A percentile compares a stretch with the other conserved stretches of the same genome.
phyloP scores from a whole-genome alignment of 306 rosid species.

The Glycyrrhiza uralensis region DNA sequence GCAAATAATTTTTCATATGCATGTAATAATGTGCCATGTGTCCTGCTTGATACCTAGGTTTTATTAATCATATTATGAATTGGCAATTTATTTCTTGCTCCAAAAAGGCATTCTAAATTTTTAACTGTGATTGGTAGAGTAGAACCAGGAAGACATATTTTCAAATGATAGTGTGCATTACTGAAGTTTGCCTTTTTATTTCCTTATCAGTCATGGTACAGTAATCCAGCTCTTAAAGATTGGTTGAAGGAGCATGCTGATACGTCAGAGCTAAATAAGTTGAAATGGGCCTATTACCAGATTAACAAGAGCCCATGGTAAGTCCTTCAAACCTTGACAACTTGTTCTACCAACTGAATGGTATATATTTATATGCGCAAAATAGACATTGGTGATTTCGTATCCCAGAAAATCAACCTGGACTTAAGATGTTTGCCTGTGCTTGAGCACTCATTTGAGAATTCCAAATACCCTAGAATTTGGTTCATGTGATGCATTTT shows the following conservation, averaged over 20 bases:
- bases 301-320: conserved; percentile 91
- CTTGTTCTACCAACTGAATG: not conserved
- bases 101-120: not conserved
- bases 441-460: conserved; percentile 7
- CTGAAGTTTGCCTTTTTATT: conserved; percentile 26
- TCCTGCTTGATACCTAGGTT: conserved; percentile 14
- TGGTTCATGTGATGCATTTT: conserved; percentile 5
- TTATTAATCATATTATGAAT: not conserved
- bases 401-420: conserved; percentile 4
- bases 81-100: conserved; percentile 16
- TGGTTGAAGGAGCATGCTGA: conserved; percentile 78
- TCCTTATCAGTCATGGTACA: conserved; percentile 66
- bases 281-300: conserved; percentile 87
- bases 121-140: conserved; percentile 8
- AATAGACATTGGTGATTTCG: not conserved
- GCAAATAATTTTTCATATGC: conserved; percentile 11
- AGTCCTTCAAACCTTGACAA: conserved; percentile 30
- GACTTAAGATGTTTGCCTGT: not conserved
- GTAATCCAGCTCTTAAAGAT: conserved; percentile 78
- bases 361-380: not conserved
- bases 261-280: conserved; percentile 65
- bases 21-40: conserved; percentile 15
- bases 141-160: conserved; percentile 9
- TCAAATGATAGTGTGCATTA: conserved; percentile 1
- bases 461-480: not conserved